A percentile compares a stretch with the other conserved stretches of the same genome.
phyloP scores from a whole-genome alignment of 129 eudicot genomes.

The Glebionis coronaria region DNA sequence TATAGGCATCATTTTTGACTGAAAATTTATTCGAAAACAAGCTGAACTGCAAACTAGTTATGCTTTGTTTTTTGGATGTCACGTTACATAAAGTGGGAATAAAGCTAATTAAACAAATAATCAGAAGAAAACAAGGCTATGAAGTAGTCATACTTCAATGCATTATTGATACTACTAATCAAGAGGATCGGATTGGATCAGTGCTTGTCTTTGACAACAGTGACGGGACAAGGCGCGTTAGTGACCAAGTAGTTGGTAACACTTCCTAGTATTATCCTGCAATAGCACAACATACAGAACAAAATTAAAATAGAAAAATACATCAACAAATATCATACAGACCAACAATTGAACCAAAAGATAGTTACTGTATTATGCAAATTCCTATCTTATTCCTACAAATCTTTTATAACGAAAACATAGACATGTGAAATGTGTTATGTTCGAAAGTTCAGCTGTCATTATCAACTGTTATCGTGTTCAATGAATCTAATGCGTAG shows the following conservation, averaged over 20 bases:
- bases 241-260: slow-evolving; percentile 71
- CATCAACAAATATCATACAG: too few relatives aligned
- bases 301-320: background rate
- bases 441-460: too few relatives aligned
- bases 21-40: background rate
- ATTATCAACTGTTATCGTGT: too few relatives aligned
- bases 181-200: slow-evolving; percentile 19
- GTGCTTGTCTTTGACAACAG: slow-evolving; percentile 76
- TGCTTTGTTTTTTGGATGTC: background rate
- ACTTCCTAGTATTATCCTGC: slow-evolving; percentile 77
- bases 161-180: slow-evolving; percentile 11
- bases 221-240: slow-evolving; percentile 71
- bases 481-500: too few relatives aligned
- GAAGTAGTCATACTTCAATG: slow-evolving; percentile 2
- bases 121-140: background rate
- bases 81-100: background rate
- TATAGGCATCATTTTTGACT: background rate
- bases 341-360: too few relatives aligned
- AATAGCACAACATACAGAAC: slow-evolving; percentile 8
- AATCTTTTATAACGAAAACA: too few relatives aligned
- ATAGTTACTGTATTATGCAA: too few relatives aligned
- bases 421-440: too few relatives aligned
- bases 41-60: background rate
- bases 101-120: background rate
- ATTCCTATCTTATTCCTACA: too few relatives aligned